Conservation (phyloP, 2,329 filamentous ascomycete genomes). For the Botrytis galanthina region DNA sequence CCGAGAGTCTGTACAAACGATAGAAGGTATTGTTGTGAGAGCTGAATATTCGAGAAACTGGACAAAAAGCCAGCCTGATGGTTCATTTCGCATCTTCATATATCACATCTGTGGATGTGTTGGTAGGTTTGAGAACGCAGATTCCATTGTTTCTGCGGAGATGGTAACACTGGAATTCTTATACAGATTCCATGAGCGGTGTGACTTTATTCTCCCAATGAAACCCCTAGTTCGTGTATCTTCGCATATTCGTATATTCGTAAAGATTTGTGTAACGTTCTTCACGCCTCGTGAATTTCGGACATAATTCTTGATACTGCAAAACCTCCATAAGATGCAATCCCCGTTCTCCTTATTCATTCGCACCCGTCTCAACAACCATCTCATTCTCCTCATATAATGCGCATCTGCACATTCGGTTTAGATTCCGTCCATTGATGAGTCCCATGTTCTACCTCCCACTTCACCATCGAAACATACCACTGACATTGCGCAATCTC, state of each 20-base stretch:
- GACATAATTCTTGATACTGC: neutral
- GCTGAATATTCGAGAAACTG: neutral
- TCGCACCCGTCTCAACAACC: neutral
- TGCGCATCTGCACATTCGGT: slow-evolving; percentile 24
- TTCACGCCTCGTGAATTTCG: neutral
- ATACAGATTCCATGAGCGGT: neutral
- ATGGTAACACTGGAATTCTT: neutral
- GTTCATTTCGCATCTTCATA: neutral
- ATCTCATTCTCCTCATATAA: slow-evolving; percentile 6
- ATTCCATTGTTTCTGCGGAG: neutral
- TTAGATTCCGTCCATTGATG: slow-evolving; percentile 3
- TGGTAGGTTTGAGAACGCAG: neutral
- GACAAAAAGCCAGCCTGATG: neutral
- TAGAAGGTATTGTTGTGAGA: neutral
- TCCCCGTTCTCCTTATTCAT: neutral
- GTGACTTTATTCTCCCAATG: neutral
- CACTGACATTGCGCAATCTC: slow-evolving; percentile 17
- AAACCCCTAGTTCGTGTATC: neutral
- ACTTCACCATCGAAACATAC: slow-evolving; percentile 20
- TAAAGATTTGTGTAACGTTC: neutral
- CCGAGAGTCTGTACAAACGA: neutral
- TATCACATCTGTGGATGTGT: neutral
- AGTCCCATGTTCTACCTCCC: slow-evolving; percentile 19
- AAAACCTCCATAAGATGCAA: neutral
- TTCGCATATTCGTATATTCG: neutral